Evolutionary conservation across 208 protist genomes (phyloP).

Genomic region (Histomonas meleagridis): DNA sequence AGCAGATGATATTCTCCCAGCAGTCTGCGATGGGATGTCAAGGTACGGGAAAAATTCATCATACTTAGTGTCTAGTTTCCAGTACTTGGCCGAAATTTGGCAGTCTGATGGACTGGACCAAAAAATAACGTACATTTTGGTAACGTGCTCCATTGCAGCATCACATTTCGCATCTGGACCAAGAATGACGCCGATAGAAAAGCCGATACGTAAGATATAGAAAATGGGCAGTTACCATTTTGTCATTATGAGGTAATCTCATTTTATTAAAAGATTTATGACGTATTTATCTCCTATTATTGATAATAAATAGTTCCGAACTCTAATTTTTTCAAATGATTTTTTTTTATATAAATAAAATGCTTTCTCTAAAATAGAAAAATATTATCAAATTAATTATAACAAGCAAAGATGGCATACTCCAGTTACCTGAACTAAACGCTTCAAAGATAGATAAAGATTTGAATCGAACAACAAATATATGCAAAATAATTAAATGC

Average conservation of each 20-base stretch:
- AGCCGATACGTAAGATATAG: too few relatives aligned
- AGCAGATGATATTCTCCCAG: constrained; percentile 28
- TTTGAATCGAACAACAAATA: not conserved
- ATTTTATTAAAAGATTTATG: too few relatives aligned
- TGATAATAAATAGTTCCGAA: too few relatives aligned
- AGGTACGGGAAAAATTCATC: not conserved
- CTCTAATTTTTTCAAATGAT: too few relatives aligned
- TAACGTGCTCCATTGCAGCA: not conserved
- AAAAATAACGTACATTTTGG: constrained; percentile 27
- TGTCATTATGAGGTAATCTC: too few relatives aligned
- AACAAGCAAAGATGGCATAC: not conserved
- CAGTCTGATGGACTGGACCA: not conserved
- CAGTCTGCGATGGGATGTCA: not conserved
- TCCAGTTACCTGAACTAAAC: not conserved
- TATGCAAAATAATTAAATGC: not conserved
- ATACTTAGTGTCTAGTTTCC: constrained; percentile 4
- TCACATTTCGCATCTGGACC: not conserved
- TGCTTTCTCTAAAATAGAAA: too few relatives aligned
- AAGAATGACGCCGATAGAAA: too few relatives aligned
- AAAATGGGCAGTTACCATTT: too few relatives aligned
- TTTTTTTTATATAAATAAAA: too few relatives aligned
- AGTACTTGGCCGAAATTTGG: constrained; percentile 3
- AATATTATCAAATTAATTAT: not conserved
- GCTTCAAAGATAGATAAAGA: not conserved
- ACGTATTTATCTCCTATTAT: too few relatives aligned